Conservation (phyloP, 805 yeast species). For the Candida chilensis region DNA sequence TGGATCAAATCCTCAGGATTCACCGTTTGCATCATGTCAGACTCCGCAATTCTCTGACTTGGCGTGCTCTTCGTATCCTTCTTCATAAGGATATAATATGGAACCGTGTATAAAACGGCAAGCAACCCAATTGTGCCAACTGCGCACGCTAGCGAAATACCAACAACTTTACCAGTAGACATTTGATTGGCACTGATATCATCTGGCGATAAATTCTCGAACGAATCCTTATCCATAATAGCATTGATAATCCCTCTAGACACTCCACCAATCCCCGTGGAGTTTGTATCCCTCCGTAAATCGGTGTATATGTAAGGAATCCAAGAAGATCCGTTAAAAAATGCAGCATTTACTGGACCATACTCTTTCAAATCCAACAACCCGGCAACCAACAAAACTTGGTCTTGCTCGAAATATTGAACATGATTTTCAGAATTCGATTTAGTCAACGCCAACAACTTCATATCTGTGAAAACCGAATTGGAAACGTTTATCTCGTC, state of each 20-base stretch:
- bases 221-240: conserved; percentile 22
- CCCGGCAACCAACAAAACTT: conserved; percentile 53
- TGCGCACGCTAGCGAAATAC: conserved; percentile 35
- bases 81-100: conserved; percentile 23
- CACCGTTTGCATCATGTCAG: conserved; percentile 33
- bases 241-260: conserved; percentile 21
- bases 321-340: conserved; percentile 62
- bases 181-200: conserved; percentile 14
- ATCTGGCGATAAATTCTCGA: conserved; percentile 22
- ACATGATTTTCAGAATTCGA: conserved; percentile 17
- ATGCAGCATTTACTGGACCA: conserved; percentile 54
- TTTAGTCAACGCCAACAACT: conserved; percentile 24
- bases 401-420: conserved; percentile 29
- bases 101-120: conserved; percentile 31
- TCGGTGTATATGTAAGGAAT: conserved; percentile 46
- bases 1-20: conserved; percentile 33
- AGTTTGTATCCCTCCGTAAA: conserved; percentile 6
- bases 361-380: conserved; percentile 32
- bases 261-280: too few relatives aligned
- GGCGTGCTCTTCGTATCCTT: conserved; percentile 11
- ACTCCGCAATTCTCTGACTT: conserved; percentile 27
- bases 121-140: conserved; percentile 29
- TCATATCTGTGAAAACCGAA: conserved; percentile 32
- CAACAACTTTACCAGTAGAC: conserved; percentile 32
- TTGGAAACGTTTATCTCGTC: conserved; percentile 16